phyloP scores from a whole-genome alignment of 768 basidiomycete species.

The Collybia sp. region DNA sequence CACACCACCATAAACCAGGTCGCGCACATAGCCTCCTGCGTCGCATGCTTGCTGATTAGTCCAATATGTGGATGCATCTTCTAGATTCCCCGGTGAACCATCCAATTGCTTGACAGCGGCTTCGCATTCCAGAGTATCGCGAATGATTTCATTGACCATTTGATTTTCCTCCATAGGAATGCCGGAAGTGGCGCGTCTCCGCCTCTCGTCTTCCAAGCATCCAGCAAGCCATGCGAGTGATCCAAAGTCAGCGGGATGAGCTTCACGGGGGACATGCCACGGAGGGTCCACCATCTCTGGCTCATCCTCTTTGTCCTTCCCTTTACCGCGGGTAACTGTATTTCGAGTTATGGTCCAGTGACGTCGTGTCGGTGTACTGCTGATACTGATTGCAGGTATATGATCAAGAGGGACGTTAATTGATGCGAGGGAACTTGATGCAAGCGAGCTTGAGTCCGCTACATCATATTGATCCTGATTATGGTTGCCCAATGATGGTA shows the following conservation, averaged over 20 bases:
- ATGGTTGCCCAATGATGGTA: slow-evolving; percentile 5
- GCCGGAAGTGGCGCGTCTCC: slow-evolving; percentile 19
- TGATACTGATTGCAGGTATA: slow-evolving; percentile 20
- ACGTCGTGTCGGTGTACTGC: slow-evolving; percentile 30
- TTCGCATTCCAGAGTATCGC: slow-evolving; percentile 34
- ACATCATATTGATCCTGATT: slow-evolving; percentile 18
- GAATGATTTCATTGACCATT: slow-evolving; percentile 23
- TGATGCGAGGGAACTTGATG: slow-evolving; percentile 14
- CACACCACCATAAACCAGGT: slow-evolving; percentile 76
- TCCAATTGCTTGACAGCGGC: slow-evolving; percentile 9
- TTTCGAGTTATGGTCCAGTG: slow-evolving; percentile 64
- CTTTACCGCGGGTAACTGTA: slow-evolving; percentile 36
- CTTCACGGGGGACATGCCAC: slow-evolving; percentile 49
- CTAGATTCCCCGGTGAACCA: slow-evolving; percentile 1
- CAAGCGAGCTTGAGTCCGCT: slow-evolving; percentile 17
- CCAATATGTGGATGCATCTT: slow-evolving; percentile 38
- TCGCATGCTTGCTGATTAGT: slow-evolving; percentile 39
- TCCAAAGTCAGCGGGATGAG: slow-evolving; percentile 56
- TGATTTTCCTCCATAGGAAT: slow-evolving; percentile 27
- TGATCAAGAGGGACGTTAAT: slow-evolving; percentile 13
- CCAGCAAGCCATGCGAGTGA: slow-evolving; percentile 51
- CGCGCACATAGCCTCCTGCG: slow-evolving; percentile 62
- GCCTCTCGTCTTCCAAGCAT: slow-evolving; percentile 40
- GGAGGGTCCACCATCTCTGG: slow-evolving; percentile 28
- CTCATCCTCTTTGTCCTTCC: slow-evolving; percentile 53